phyloP scores from a whole-genome alignment of 441 rosid genomes.

The Erodium texanum region DNA sequence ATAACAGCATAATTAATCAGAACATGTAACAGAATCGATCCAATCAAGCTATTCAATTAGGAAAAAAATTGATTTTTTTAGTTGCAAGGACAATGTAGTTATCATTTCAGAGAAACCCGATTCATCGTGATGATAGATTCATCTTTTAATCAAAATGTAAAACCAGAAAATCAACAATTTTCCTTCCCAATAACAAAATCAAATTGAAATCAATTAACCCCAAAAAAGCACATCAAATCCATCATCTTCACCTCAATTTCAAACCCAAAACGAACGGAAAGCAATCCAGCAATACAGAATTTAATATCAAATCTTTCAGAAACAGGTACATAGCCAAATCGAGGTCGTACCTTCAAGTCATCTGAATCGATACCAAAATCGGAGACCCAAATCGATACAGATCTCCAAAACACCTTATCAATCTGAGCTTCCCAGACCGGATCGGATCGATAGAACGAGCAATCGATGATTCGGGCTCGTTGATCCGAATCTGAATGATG shows the following conservation, averaged over 20 bases:
- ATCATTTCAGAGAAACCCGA: background rate
- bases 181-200: background rate
- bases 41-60: background rate
- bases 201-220: background rate
- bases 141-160: too few relatives aligned
- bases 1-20: conserved; percentile 9
- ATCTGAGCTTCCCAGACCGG: background rate
- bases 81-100: background rate
- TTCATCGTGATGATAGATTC: background rate
- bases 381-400: background rate
- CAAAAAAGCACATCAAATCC: background rate
- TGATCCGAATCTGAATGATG: conserved; percentile 5
- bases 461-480: background rate
- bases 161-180: too few relatives aligned
- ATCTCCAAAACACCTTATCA: background rate
- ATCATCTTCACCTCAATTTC: background rate
- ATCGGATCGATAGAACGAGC: background rate
- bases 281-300: background rate
- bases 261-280: background rate
- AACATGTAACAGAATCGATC: background rate
- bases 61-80: background rate
- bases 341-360: background rate
- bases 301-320: background rate
- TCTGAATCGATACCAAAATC: background rate
- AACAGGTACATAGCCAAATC: background rate